These are phyloP conservation scores for Pseudocercospora pini-densiflorae DNA, from an alignment of 2,329 filamentous ascomycete species.

Conservation along the genomic window DNA sequence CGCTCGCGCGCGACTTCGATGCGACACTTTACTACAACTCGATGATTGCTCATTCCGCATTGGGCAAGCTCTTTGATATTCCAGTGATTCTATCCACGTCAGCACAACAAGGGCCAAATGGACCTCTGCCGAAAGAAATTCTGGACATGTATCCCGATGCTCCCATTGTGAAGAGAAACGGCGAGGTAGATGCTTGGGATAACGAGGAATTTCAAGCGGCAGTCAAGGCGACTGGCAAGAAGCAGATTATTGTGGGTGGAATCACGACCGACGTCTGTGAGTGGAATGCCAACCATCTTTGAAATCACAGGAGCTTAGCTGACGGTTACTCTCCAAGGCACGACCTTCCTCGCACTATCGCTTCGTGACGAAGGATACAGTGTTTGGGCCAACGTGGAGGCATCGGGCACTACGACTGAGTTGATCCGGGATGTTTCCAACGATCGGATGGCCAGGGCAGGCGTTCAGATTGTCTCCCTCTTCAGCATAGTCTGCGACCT, in stretches of 20 bases:
- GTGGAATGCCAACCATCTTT: constrained; percentile 21
- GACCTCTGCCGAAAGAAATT: constrained; percentile 71
- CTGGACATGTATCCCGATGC: constrained; percentile 66
- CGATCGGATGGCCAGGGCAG: constrained; percentile 67
- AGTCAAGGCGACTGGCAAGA: constrained; percentile 66
- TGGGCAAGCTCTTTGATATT: constrained; percentile 69
- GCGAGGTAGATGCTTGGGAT: constrained; percentile 79
- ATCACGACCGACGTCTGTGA: constrained; percentile 75
- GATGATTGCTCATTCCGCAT: constrained; percentile 68
- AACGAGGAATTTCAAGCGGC: constrained; percentile 70
- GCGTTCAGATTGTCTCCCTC: constrained; percentile 66
- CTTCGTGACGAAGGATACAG: constrained; percentile 72
- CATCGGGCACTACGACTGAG: constrained; percentile 66
- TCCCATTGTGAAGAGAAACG: constrained; percentile 68
- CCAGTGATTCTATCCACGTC: constrained; percentile 74
- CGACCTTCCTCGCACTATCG: constrained; percentile 73
- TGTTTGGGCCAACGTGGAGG: constrained; percentile 75
- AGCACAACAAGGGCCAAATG: constrained; percentile 71
- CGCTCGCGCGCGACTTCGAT: constrained; percentile 68
- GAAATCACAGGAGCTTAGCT: background rate
- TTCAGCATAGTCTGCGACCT: constrained; percentile 70
- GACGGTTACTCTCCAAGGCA: constrained; percentile 49
- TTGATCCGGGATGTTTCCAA: constrained; percentile 68
- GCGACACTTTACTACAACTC: constrained; percentile 67
- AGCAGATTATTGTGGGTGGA: constrained; percentile 72